A percentile compares a stretch with the other conserved stretches of the same genome.
Conservation (phyloP, 2,329 filamentous ascomycete species). For the Ceratocystis alfenasii region DNA sequence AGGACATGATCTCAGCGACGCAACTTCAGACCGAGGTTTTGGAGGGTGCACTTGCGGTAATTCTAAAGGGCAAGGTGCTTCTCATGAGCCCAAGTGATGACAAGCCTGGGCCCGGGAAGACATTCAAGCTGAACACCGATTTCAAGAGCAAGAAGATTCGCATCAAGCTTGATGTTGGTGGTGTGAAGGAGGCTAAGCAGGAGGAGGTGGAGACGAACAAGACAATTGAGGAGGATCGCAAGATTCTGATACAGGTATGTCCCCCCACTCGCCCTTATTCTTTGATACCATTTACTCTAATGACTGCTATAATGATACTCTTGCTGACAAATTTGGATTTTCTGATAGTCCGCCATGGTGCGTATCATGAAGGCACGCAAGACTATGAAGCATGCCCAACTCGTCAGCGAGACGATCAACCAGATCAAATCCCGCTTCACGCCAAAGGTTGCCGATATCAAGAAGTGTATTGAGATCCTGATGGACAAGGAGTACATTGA, state of each 20-base stretch:
- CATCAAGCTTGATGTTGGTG: constrained; percentile 86
- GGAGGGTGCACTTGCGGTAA: constrained; percentile 72
- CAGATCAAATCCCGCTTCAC: constrained; percentile 90
- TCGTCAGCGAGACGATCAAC: constrained; percentile 89
- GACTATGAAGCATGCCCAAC: constrained; percentile 92
- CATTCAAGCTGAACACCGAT: constrained; percentile 76
- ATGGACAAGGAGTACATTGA: constrained; percentile 99
- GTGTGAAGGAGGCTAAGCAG: constrained; percentile 91
- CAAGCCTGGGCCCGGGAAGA: constrained; percentile 66
- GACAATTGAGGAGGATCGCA: constrained; percentile 96
- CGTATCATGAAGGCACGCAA: constrained; percentile 99
- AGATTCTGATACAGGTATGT: constrained; percentile 86
- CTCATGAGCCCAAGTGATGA: constrained; percentile 56
- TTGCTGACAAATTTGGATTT: constrained; percentile 19
- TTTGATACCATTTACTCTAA: too few relatives aligned
- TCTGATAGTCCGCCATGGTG: constrained; percentile 80
- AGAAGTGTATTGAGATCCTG: constrained; percentile 97
- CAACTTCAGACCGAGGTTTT: constrained; percentile 69
- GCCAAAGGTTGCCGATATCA: constrained; percentile 89
- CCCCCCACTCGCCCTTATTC: constrained; percentile 24
- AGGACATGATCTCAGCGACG: constrained; percentile 74
- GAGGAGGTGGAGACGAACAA: constrained; percentile 97
- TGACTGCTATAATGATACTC: neutral
- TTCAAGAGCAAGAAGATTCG: constrained; percentile 99
- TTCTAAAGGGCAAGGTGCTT: constrained; percentile 88